phyloP scores from a whole-genome alignment of 2,329 filamentous ascomycete species.

The Onygenales sp. region DNA sequence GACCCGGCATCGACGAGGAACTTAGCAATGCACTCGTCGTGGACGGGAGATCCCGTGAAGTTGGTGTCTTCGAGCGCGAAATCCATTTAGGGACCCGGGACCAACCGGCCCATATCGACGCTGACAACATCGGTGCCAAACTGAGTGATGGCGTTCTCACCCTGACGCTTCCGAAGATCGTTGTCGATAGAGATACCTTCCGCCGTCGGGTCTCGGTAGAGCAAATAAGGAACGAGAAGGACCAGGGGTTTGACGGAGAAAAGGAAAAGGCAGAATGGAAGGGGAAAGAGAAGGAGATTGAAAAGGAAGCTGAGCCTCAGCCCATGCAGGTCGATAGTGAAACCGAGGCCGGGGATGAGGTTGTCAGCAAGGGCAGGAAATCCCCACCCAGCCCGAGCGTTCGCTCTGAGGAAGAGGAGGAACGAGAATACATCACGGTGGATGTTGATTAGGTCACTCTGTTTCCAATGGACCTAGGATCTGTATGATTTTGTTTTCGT shows the following conservation, averaged over 20 bases:
- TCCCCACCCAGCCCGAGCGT: neutral
- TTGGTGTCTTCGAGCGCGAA: slow-evolving; percentile 65
- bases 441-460: slow-evolving; percentile 41
- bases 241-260: neutral
- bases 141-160: slow-evolving; percentile 69
- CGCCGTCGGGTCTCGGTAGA: slow-evolving; percentile 35
- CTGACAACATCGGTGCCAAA: slow-evolving; percentile 59
- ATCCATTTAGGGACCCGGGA: slow-evolving; percentile 47
- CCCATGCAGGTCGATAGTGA: slow-evolving; percentile 17
- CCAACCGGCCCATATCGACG: slow-evolving; percentile 55
- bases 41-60: slow-evolving; percentile 63
- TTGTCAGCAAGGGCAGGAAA: neutral
- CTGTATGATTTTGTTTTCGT: neutral
- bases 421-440: slow-evolving; percentile 47
- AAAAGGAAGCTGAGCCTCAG: slow-evolving; percentile 13
- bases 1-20: slow-evolving; percentile 60
- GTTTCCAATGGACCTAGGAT: neutral
- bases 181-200: slow-evolving; percentile 39
- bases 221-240: slow-evolving; percentile 43
- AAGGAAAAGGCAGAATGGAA: slow-evolving; percentile 4
- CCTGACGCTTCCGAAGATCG: slow-evolving; percentile 66
- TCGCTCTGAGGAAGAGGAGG: slow-evolving; percentile 13
- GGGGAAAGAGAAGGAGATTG: slow-evolving; percentile 14
- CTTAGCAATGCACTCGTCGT: slow-evolving; percentile 55
- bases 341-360: slow-evolving; percentile 10